Percentiles rank a stretch among this genome's conserved stretches.
Conservation (phyloP, 2,329 filamentous ascomycete species). For the Elsinoe batatas region DNA sequence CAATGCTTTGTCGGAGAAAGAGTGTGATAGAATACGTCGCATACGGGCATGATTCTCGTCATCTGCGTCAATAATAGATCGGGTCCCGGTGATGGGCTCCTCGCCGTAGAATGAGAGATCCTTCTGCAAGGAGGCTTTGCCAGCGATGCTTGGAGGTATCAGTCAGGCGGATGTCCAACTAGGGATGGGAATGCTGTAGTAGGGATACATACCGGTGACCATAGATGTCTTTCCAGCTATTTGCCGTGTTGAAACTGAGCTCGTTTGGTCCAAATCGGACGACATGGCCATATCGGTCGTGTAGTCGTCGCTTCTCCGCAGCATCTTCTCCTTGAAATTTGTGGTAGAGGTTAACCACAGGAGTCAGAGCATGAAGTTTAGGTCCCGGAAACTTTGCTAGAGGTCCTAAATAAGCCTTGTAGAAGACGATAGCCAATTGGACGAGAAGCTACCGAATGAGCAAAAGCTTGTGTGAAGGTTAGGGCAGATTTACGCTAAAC, state of each 20-base stretch:
- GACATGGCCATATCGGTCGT: conserved; percentile 35
- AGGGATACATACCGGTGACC: conserved; percentile 22
- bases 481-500: conserved; percentile 2
- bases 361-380: conserved; percentile 21
- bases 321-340: conserved; percentile 14
- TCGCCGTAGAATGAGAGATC: conserved; percentile 17
- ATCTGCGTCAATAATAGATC: conserved; percentile 21
- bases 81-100: conserved; percentile 14
- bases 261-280: conserved; percentile 41
- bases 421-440: conserved; percentile 19
- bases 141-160: not conserved
- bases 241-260: conserved; percentile 34
- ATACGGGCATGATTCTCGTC: conserved; percentile 31
- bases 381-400: conserved; percentile 36
- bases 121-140: conserved; percentile 21
- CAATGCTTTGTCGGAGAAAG: conserved; percentile 33
- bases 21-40: conserved; percentile 31
- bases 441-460: not conserved
- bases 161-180: not conserved
- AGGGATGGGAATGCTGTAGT: too few species aligned
- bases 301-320: conserved; percentile 21
- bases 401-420: conserved; percentile 36
- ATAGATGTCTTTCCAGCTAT: conserved; percentile 37
- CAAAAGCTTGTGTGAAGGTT: not conserved
- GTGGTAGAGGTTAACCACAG: not conserved